Base-by-base conservation (phyloP, 768 basidiomycete genomes). In the Kwoniella shandongensis region DNA sequence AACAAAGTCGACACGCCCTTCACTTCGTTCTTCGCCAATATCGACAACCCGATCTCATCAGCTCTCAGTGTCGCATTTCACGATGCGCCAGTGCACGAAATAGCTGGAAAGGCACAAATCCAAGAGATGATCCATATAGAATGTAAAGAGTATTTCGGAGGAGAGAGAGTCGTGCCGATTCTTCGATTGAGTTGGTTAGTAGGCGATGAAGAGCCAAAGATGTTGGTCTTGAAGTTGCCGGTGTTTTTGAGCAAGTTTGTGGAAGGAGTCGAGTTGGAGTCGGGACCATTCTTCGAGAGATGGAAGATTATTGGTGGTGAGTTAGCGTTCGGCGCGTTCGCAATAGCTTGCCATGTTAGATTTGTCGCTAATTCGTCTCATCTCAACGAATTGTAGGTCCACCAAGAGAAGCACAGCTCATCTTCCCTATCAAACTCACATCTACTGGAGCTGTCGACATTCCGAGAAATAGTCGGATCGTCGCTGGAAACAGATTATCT, bases 91-190 rank as follows among this genome's bases (percentile, higher is more conserved):
- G 85, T 90, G 3, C 89, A 83, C 57, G 84, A 83, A 44, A 86
- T 99, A 60, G 83, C 83, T 0, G 82, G 91, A 1, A 85, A 86
- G 41, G 88, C 88, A 22, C 96, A 98, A 76, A 85, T 88, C 13
- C 94, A 98, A 77, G 91, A 96, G 70, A 81, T 96, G 44, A 76
- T 99, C 39, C 91, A 97, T 63, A 83, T 98, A 58, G 94, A 98
- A 75, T 98, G 96, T 81, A 93, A 91, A 76, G 88, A 87, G 59
- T 79, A 83, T 62, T 99, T 98, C 77, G 25, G 25, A 20, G 47
- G 54, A 26, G 30, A 48, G 25, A 79, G 81, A 1, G 79, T 79
- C 1, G 51, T 63, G 4, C 96, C 96, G 0, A 81, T 91, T 30
- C 79, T 99, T 32, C 85, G 84, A 38, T 79, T 99, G 11, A 96